Conservation (phyloP, 305 asterid species). For the Solanum hybrid region DNA sequence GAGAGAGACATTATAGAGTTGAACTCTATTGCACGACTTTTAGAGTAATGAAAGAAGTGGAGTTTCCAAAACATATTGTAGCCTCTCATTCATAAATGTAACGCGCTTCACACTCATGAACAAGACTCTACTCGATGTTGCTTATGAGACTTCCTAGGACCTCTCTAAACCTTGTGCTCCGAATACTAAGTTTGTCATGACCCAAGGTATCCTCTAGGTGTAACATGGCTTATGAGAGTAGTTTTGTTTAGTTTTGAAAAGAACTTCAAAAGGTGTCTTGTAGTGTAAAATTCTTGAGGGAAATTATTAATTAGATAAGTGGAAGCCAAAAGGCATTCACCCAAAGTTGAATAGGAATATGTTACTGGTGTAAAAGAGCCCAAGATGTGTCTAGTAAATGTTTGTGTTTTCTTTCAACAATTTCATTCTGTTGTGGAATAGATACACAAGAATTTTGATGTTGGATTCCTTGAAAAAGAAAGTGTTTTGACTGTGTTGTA, state of each 20-base stretch:
- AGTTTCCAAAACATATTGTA: not conserved
- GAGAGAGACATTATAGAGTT: not conserved
- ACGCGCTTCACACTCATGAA: not conserved
- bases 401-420: not conserved
- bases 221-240: not conserved
- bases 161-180: not conserved
- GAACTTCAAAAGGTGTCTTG: not conserved
- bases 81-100: not conserved
- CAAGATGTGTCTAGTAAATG: not conserved
- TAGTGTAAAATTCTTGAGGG: not conserved
- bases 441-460: not conserved
- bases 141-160: not conserved
- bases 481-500: not conserved
- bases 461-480: not conserved
- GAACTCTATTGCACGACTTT: not conserved
- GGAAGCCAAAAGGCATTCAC: not conserved
- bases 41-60: not conserved
- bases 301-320: not conserved
- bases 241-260: not conserved
- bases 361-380: not conserved
- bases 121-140: not conserved
- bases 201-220: not conserved
- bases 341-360: not conserved
- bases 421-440: not conserved
- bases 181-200: not conserved